These are phyloP conservation scores for Endogone sp. DNA, from an alignment of 192 early-diverging fungal genomes.

Conservation along the genomic window DNA sequence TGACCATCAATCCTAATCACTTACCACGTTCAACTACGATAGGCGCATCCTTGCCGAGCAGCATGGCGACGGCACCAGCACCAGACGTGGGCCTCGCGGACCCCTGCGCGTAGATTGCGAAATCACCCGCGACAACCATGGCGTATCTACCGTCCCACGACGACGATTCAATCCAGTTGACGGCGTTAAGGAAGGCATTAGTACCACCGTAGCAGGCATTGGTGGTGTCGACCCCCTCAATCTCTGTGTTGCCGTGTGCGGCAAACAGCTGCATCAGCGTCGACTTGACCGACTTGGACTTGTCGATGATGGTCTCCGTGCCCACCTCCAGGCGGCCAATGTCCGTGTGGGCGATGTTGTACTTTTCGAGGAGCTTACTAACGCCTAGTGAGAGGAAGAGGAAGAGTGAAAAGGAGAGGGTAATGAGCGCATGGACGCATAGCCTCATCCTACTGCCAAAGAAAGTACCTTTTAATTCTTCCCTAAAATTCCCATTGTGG, in stretches of 20 bases:
- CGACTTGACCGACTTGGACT: conserved; percentile 97
- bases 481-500: no score
- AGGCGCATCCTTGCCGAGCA: conserved; percentile 91
- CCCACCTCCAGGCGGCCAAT: conserved; percentile 97
- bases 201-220: conserved; percentile 99
- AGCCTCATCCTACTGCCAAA: neutral
- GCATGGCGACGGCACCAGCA: conserved; percentile 85
- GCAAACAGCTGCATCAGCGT: conserved; percentile 94
- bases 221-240: conserved; percentile 97
- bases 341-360: conserved; percentile 76
- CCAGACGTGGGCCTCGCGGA: conserved; percentile 92
- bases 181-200: conserved; percentile 91
- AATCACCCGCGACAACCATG: conserved; percentile 89
- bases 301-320: conserved; percentile 99
- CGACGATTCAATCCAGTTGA: conserved; percentile 96
- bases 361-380: conserved; percentile 89
- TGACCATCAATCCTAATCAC: neutral
- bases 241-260: conserved; percentile 86
- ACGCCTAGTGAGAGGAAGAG: conserved; percentile 64
- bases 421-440: neutral
- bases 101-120: conserved; percentile 93
- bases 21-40: conserved; percentile 83
- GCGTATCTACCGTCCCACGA: conserved; percentile 93
- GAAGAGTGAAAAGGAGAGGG: conserved; percentile 15
- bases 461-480: no score